Evolutionary conservation across 208 protist species (phyloP), one percentile per base, ranked within the genome.

Genomic region (Novymonas esmeraldas): DNA sequence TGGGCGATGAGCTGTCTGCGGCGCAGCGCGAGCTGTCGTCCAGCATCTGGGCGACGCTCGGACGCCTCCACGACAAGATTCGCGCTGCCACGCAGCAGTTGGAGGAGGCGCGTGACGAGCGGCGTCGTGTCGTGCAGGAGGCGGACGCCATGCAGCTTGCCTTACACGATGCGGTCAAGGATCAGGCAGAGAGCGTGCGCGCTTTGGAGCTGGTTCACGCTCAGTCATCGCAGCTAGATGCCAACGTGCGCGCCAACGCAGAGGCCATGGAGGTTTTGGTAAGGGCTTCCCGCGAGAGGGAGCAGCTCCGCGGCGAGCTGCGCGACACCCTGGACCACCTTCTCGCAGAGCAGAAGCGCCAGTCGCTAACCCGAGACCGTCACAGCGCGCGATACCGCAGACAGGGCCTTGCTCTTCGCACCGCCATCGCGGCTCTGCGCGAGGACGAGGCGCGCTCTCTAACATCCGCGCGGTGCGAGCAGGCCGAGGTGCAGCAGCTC

Each of bases 1-100:
- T 75, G 6, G 82, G 84, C 14, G 77, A 88, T 60, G 76, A 78
- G 6, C 42, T 91, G 44, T 57, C 78, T 42, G 75, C 61, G 6
- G 70, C 52, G 39, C 74, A 80, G 57, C 20, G 39, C 18, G 62
- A 78, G 36, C 54, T 88, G 14, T 82, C 78, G 1, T 59, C 65
- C 6, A 42, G 72, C 2, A 66, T 87, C n/a, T 86, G 81, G 76
- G 50, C 44, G 26, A 72, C 60, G 36, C 62, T 88, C 2, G 66
- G 74, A 41, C 41, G 50, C 16, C 44, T 82, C 44, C 58, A 84
- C 54, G 56, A 55, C 0, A 50, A 69, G 45, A 52, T 84, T 20
- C 50, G 50, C 18, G 26, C 26, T 6, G 9, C 45, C 28, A 60
- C 77, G 38, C 10, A 50, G 22, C 64, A 59, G 36, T 68, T 88